phyloP scores from a whole-genome alignment of 2,329 filamentous ascomycete genomes.

The Aspergillus flavus region DNA sequence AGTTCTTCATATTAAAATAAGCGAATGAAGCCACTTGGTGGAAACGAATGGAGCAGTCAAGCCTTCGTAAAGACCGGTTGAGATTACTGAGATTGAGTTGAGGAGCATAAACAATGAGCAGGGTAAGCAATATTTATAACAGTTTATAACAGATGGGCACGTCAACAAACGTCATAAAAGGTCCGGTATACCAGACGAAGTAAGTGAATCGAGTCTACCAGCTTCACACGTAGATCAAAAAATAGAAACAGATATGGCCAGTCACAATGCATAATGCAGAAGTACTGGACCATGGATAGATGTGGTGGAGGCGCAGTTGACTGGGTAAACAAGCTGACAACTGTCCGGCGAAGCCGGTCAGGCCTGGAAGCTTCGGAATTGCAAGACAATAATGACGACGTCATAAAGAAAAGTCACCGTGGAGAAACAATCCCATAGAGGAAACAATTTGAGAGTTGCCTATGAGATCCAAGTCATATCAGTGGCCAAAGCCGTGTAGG shows the following conservation, averaged over 20 bases:
- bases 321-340: constrained; percentile 18
- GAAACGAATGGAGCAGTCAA: constrained; percentile 18
- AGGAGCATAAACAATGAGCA: neutral
- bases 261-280: constrained; percentile 12
- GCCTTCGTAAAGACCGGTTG: constrained; percentile 9
- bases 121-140: constrained; percentile 25
- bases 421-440: constrained; percentile 13
- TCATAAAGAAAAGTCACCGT: constrained; percentile 22
- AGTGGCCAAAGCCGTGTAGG: constrained; percentile 16
- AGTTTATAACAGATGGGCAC: constrained; percentile 15
- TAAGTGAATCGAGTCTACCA: constrained; percentile 11
- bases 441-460: constrained; percentile 6
- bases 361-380: constrained; percentile 18
- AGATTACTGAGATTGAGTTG: neutral
- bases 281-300: constrained; percentile 20
- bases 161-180: constrained; percentile 16
- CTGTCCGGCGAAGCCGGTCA: constrained; percentile 17
- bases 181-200: constrained; percentile 12
- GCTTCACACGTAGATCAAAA: constrained; percentile 15
- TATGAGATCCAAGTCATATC: constrained; percentile 15
- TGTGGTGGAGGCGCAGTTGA: constrained; percentile 9
- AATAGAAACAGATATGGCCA: constrained; percentile 24
- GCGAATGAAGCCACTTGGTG: constrained; percentile 12
- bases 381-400: constrained; percentile 18
- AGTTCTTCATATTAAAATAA: constrained; percentile 39